Evolutionary conservation across 768 basidiomycete genomes (phyloP), one percentile per base, ranked within the genome.

Genomic region (Tricholoma terreum): DNA sequence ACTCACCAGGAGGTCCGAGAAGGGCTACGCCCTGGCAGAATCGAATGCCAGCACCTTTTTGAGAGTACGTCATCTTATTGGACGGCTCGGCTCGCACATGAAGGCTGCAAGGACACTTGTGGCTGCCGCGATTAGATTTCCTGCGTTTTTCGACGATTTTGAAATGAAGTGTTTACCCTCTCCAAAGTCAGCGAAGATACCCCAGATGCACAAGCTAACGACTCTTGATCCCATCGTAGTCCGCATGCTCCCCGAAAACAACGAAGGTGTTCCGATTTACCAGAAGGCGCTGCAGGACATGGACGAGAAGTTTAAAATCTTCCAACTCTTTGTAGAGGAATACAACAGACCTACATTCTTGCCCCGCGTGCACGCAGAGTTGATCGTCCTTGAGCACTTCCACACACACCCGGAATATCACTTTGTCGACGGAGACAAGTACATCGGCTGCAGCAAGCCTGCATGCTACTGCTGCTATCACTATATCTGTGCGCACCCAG

Each of bases 381-480:
- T 48, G 10, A 30, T 48, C 46, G 2, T 48, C 46, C 21, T 48
- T 15, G 46, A 48, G n/a, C 27, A 48, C n/a, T 48, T 48, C 14
- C 7, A 48, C 46, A 30, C 8, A 6, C 24, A 48, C 24, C n/a
- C n/a, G n/a, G 14, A 48, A 30, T 48, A 6, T 1, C 24, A 30
- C 24, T 48, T 48, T 12, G 24, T 48, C 46, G 46, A 48, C 1
- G n/a, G 24, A n/a, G 46, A 48, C 46, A 48, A n/a, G 46, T 48
- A 48, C 46, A 48, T 48, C 24, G 46, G 46, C 46, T 48, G 46
- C 24, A 48, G 46, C 46, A 48, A 30, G 46, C 46, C 46, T 30
- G 46, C 46, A n/a, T 48, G 46, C 46, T 48, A 48, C 46, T 48
- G 46, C 46, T 48, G 46, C 46, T 48, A 48, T 24, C 46, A 48